Evolutionary conservation across 164 flowering plant genomes (phyloP).

Genomic region (Litsea cubeba): DNA sequence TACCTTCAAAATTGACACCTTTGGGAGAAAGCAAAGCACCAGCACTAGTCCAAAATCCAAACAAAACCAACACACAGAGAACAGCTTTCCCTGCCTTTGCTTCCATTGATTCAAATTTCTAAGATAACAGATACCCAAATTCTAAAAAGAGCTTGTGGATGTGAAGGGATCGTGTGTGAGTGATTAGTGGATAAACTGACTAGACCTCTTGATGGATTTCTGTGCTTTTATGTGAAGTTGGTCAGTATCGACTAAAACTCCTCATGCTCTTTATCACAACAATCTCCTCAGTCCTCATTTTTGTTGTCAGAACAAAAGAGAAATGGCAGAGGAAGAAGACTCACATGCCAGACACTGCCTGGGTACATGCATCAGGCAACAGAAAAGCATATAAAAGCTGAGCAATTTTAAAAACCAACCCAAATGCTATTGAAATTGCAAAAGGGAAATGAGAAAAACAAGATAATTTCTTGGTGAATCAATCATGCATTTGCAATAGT

Average conservation of each 20-base stretch:
- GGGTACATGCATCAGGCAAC: conserved; percentile 27
- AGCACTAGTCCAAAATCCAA: conserved; percentile 42
- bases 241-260: conserved; percentile 19
- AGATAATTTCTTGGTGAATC: conserved; percentile 3
- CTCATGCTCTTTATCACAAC: conserved; percentile 27
- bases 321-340: conserved; percentile 26
- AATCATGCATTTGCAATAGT: conserved; percentile 17
- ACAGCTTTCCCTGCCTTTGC: conserved; percentile 22
- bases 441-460: background rate
- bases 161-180: conserved; percentile 8
- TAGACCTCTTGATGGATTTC: conserved; percentile 16
- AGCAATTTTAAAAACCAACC: background rate
- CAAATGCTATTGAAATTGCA: background rate
- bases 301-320: conserved; percentile 32
- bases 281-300: conserved; percentile 23
- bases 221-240: conserved; percentile 13
- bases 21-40: conserved; percentile 69
- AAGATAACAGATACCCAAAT: conserved; percentile 12
- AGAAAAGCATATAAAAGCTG: conserved; percentile 22
- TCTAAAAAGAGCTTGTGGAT: conserved; percentile 13
- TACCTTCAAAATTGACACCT: conserved; percentile 97
- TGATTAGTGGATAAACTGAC: conserved; percentile 8
- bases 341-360: conserved; percentile 54
- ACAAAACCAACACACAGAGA: conserved; percentile 29
- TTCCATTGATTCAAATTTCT: conserved; percentile 26